Percentiles rank a stretch among this genome's conserved stretches.
phyloP scores from a whole-genome alignment of 2,329 filamentous ascomycete species.

The Penicillium oxalicum region DNA sequence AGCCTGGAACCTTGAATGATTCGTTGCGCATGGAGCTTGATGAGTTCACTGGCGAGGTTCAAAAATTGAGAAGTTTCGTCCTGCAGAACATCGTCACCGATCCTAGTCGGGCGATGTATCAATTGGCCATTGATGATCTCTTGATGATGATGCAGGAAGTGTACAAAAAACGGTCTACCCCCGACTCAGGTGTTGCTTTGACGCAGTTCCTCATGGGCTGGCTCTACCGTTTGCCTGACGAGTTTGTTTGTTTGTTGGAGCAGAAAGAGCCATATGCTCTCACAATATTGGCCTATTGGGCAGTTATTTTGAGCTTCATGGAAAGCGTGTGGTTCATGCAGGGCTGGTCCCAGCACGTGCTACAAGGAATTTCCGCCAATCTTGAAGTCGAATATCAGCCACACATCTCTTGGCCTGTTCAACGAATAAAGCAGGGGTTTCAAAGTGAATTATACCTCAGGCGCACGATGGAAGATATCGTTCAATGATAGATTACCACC shows the following conservation, averaged over 20 bases:
- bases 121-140: constrained; percentile 10
- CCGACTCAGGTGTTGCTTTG: constrained; percentile 11
- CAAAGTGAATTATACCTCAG: too few species aligned
- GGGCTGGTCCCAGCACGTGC: constrained; percentile 30
- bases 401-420: constrained; percentile 26
- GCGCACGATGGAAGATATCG: too few species aligned
- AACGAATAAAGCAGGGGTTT: background rate
- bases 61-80: constrained; percentile 11
- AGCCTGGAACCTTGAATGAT: constrained; percentile 2
- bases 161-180: constrained; percentile 11
- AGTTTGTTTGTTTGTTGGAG: constrained; percentile 22
- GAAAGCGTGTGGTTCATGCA: constrained; percentile 28
- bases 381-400: constrained; percentile 13
- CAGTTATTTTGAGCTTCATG: constrained; percentile 29
- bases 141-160: constrained; percentile 13
- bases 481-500: too few species aligned
- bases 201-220: constrained; percentile 27
- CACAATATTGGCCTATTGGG: constrained; percentile 28
- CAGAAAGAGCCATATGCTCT: constrained; percentile 23
- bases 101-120: constrained; percentile 3
- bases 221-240: constrained; percentile 24
- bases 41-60: constrained; percentile 12
- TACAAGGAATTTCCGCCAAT: constrained; percentile 21
- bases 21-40: constrained; percentile 13
- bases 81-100: constrained; percentile 1